Evolutionary conservation across 345 rosid genomes (phyloP), one percentile per base, ranked within the genome.

Genomic region (Cochlearia excelsa): DNA sequence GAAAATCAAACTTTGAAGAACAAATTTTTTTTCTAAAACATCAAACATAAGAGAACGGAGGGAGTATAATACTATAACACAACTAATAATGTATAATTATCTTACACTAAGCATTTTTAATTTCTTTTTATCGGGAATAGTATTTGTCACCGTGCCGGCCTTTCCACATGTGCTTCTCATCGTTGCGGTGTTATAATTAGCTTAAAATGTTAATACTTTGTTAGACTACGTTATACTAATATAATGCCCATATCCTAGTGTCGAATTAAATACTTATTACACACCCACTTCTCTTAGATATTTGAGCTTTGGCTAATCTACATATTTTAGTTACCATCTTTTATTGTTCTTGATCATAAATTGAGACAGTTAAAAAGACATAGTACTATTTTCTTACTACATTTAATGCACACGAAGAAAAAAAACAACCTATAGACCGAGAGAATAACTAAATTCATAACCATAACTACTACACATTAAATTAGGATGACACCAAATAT

Each of bases 91-190:
- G 0, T 16, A 16, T 16, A 16, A 16, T 16, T 16, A 16, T 16
- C 23, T 16, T 16, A 16, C 23, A 16, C 23, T 16, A 16, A 16
- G 23, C 23, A 16, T 16, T 16, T 16, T 16, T 16, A 16, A 16
- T 16, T 16, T 16, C 23, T 16, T 16, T 16, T 16, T 16, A 16
- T 16, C 23, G 23, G 23, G 23, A 16, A 16, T 16, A 38, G 49
- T 28, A 38, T 27, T 29, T 26, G 57, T 39, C 42, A 30, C 48
- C 57, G 30, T 41, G 51, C 50, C 49, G 41, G 23, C 23, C 23
- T 16, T 41, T 30, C 66, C 10, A 51, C 49, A 61, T 51, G 49
- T 51, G 33, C 26, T 61, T 47, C 4, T 38, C 35, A 50, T 61
- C 28, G 56, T 50, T 51, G 41, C 31, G 26, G 37, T 51, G 40